Base-by-base conservation (phyloP, 1,284 basidiomycete species). In the Ustilago sp. region DNA sequence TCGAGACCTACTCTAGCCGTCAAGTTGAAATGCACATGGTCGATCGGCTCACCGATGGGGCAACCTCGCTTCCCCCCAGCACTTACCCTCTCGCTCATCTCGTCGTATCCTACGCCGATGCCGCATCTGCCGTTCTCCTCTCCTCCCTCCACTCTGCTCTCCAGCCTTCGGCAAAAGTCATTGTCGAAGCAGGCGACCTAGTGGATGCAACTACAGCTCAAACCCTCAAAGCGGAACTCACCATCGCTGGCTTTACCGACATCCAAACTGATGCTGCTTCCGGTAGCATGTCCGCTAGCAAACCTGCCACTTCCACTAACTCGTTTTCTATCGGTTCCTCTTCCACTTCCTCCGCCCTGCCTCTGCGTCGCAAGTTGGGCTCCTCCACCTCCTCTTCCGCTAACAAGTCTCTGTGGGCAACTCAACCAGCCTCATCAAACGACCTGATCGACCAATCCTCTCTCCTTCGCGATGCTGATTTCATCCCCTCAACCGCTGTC, bases 11-110 rank as follows among this genome's bases (percentile, higher is more conserved):
- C 66, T 67, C 67, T 7, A 69, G 68, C 28, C 68, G 68, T 56
- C 72, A 72, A 43, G 77, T 85, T 7, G 84, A 86, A 59, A 85
- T 85, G 74, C 76, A 86, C 62, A 84, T 86, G 83, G 71, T 81
- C 31, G 84, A 86, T 58, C 81, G 84, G 11, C 63, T 86, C 45
- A 85, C 82, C 15, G 82, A 85, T 23, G 79, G 68, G 2, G 81
- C 71, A 19, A 80, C 79, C 8, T 39, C 67, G 39, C 80, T 82
- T 13, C 34, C 66, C 6, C 60, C 76, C 17, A 53, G 58, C 35
- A 68, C 72, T 4, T 82, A 79, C 48, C 76, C 80, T 5, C 34
- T 63, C 15, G 82, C 72, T 8, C 73, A 79, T 39, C 67, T 83
- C 19, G 62, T 80, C 28, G 68, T 78, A 1, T 71, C 78, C 13